Conservation (phyloP, 352 stramenopile genomes). For the Pythium plurisporium region DNA sequence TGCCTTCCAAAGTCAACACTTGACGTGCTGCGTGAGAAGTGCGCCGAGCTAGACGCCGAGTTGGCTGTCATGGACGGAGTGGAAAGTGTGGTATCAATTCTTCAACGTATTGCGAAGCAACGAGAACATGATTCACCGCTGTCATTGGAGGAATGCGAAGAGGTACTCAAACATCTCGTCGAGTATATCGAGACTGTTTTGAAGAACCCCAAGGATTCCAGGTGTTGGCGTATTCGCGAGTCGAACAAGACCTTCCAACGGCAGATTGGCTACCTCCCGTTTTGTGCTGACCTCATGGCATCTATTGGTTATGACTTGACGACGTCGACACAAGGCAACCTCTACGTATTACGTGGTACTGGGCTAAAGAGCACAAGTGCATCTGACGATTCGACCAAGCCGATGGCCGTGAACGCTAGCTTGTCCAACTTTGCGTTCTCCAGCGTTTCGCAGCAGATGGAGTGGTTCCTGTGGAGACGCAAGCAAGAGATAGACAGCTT, state of each 20-base stretch:
- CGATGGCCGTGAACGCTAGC: slow-evolving; percentile 16
- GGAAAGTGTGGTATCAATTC: slow-evolving; percentile 52
- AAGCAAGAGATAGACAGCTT: slow-evolving; percentile 67
- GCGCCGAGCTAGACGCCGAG: slow-evolving; percentile 49
- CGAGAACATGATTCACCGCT: slow-evolving; percentile 26
- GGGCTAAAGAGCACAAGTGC: slow-evolving; percentile 7
- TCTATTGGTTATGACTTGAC: slow-evolving; percentile 53
- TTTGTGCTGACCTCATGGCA: slow-evolving; percentile 47
- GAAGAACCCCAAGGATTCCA: slow-evolving; percentile 66
- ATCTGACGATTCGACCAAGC: background rate
- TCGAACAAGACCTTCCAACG: slow-evolving; percentile 50
- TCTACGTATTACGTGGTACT: slow-evolving; percentile 49
- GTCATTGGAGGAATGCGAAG: slow-evolving; percentile 42
- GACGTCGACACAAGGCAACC: slow-evolving; percentile 37
- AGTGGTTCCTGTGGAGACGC: slow-evolving; percentile 75
- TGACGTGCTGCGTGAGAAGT: slow-evolving; percentile 42
- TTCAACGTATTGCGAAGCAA: slow-evolving; percentile 39
- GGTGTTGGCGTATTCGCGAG: slow-evolving; percentile 63
- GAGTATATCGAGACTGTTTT: slow-evolving; percentile 57
- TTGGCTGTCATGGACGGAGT: slow-evolving; percentile 57
- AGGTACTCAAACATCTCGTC: slow-evolving; percentile 29
- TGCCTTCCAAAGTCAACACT: slow-evolving; percentile 38
- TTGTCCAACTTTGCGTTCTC: slow-evolving; percentile 62
- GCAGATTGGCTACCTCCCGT: slow-evolving; percentile 57
- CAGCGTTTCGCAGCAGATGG: slow-evolving; percentile 52